Evolutionary conservation across 2,329 filamentous ascomycete species (phyloP).

Genomic region (Talaromyces sp.): DNA sequence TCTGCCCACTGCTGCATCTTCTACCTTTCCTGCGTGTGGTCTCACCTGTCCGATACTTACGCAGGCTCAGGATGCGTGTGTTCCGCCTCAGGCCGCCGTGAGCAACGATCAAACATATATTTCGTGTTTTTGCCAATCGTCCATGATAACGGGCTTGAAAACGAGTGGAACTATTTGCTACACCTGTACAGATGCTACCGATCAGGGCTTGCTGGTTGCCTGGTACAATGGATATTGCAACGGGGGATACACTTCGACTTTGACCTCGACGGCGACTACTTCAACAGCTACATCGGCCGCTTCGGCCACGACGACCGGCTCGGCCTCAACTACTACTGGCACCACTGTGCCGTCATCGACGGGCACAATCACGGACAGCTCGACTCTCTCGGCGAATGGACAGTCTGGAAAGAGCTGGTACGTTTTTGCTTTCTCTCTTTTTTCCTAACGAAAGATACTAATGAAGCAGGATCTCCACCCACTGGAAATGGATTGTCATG

Average conservation of each 20-base stretch:
- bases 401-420: constrained; percentile 6
- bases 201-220: constrained; percentile 53
- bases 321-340: not conserved
- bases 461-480: constrained; percentile 54
- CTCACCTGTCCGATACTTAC: constrained; percentile 54
- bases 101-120: constrained; percentile 50
- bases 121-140: constrained; percentile 67
- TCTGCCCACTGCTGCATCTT: constrained; percentile 31
- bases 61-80: constrained; percentile 67
- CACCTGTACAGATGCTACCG: constrained; percentile 47
- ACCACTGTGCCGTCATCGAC: not conserved
- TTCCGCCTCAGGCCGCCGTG: constrained; percentile 50
- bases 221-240: constrained; percentile 68
- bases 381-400: not conserved
- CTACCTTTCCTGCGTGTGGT: constrained; percentile 58
- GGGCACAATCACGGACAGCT: not conserved
- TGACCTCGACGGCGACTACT: constrained; percentile 21
- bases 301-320: not conserved
- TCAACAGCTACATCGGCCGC: not conserved
- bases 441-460: not conserved
- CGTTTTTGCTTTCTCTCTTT: not conserved
- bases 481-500: constrained; percentile 79
- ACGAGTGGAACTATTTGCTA: constrained; percentile 58
- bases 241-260: constrained; percentile 22
- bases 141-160: constrained; percentile 52